Conservation (phyloP, 176 grass and related monocot species). For the Phragmites australis region DNA sequence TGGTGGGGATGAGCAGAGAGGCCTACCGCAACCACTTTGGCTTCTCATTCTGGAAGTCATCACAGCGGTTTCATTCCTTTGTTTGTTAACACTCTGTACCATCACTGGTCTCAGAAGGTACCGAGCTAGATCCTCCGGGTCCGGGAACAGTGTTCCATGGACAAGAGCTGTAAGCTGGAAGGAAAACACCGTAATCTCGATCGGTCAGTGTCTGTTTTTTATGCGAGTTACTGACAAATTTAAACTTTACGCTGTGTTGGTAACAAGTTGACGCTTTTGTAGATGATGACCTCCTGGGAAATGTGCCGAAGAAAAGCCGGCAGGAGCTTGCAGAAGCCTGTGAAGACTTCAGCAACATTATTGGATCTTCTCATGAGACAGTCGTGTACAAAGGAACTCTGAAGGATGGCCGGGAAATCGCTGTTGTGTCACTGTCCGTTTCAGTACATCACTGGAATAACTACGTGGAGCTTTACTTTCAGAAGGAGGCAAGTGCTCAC, state of each 20-base stretch:
- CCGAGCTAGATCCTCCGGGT: constrained; percentile 50
- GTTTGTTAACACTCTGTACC: constrained; percentile 51
- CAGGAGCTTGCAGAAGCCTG: constrained; percentile 80
- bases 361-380: constrained; percentile 76
- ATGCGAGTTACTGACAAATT: constrained; percentile 11
- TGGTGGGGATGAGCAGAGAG: constrained; percentile 36
- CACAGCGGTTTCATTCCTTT: constrained; percentile 47
- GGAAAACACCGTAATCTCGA: constrained; percentile 64
- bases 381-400: constrained; percentile 88
- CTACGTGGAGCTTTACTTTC: constrained; percentile 79
- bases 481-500: constrained; percentile 57
- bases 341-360: constrained; percentile 99
- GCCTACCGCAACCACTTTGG: constrained; percentile 61
- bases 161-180: constrained; percentile 70
- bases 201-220: constrained; percentile 51
- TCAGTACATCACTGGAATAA: constrained; percentile 72
- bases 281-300: constrained; percentile 67
- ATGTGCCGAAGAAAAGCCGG: constrained; percentile 61
- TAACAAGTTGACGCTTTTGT: constrained; percentile 14
- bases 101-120: constrained; percentile 40
- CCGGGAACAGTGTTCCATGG: constrained; percentile 30
- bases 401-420: constrained; percentile 81
- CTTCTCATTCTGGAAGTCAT: constrained; percentile 80
- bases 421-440: constrained; percentile 70
- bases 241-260: background rate